Conservation (phyloP, 2,329 filamentous ascomycete species). For the Nothomitra cinnamomea region DNA sequence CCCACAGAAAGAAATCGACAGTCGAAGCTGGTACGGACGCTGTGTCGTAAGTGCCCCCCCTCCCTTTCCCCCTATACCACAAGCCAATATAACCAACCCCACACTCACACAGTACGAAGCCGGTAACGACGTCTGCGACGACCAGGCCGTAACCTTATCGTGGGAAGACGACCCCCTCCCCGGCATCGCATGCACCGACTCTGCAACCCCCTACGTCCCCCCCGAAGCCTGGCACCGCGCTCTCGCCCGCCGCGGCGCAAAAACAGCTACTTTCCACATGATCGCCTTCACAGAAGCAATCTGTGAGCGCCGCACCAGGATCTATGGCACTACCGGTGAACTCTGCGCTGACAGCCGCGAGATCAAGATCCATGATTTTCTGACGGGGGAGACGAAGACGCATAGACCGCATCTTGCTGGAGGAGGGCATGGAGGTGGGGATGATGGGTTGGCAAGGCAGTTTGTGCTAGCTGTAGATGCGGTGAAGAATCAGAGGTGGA, state of each 20-base stretch:
- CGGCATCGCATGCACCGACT: background rate
- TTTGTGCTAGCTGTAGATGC: slow-evolving; percentile 70
- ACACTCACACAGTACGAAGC: slow-evolving; percentile 43
- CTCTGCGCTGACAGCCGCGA: slow-evolving; percentile 65
- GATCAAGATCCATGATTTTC: slow-evolving; percentile 63
- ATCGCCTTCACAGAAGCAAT: slow-evolving; percentile 75
- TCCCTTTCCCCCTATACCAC: no score
- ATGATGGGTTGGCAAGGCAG: slow-evolving; percentile 61
- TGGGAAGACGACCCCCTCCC: slow-evolving; percentile 58
- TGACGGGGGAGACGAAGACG: slow-evolving; percentile 34
- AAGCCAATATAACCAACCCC: no score
- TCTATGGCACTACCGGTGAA: slow-evolving; percentile 79
- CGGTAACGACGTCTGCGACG: slow-evolving; percentile 87
- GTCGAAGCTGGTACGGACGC: slow-evolving; percentile 62
- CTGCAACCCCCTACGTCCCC: background rate
- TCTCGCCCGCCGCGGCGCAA: slow-evolving; percentile 37
- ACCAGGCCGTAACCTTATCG: slow-evolving; percentile 73
- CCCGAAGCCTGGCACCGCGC: background rate
- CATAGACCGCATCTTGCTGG: slow-evolving; percentile 42
- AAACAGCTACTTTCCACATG: slow-evolving; percentile 88
- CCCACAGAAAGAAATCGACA: slow-evolving; percentile 29
- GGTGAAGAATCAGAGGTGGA: slow-evolving; percentile 54
- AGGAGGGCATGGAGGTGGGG: slow-evolving; percentile 60
- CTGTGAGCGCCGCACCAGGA: slow-evolving; percentile 67
- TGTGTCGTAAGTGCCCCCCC: slow-evolving; percentile 42